Evolutionary conservation across 345 rosid species (phyloP), one percentile per base, ranked within the genome.

Genomic region (Atalantia buxifolia): DNA sequence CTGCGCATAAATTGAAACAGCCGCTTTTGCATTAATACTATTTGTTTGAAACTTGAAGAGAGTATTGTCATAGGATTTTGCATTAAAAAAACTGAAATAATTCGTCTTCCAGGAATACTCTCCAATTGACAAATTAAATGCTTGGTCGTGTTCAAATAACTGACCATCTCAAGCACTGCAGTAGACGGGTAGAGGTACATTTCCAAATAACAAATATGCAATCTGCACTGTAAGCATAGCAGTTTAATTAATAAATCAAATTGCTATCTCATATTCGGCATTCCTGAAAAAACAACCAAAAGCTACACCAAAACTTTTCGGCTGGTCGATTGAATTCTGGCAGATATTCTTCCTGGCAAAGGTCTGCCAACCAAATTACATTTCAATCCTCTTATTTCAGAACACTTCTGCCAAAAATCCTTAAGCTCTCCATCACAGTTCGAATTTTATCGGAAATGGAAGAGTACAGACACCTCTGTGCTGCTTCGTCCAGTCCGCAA

Each of bases 401-500:
- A 35, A 53, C 8, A 22, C 27, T 77, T 81, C 65, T 84, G 40
- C 83, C 30, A 5, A 85, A 83, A 78, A 55, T 79, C 79, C 94
- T 71, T 78, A 93, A 80, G 57, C 81, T 85, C 85, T 93, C 97
- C 90, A 91, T 74, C 63, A 87, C 86, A 76, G 86, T 77, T 50
- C 76, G 94, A 79, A 93, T 89, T 83, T 80, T 80, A 31, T 87
- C 92, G 25, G 99, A 92, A 61, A 95, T 88, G 67, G 85, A 77
- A 50, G 75, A 78, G 85, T 88, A 93, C 36, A 95, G 91, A 79
- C 82, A 83, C 78, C 78, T 89, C 78, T 91, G 94, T 36, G 99
- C 92, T 83, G 88, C 87, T 89, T 91, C 94, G 40, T 93, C 91
- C 62, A 91, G 81, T 73, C 87, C 90, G 61, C 64, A 38, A 48